phyloP scores from a whole-genome alignment of 495 filamentous ascomycete genomes.

The Copromyces sp. region DNA sequence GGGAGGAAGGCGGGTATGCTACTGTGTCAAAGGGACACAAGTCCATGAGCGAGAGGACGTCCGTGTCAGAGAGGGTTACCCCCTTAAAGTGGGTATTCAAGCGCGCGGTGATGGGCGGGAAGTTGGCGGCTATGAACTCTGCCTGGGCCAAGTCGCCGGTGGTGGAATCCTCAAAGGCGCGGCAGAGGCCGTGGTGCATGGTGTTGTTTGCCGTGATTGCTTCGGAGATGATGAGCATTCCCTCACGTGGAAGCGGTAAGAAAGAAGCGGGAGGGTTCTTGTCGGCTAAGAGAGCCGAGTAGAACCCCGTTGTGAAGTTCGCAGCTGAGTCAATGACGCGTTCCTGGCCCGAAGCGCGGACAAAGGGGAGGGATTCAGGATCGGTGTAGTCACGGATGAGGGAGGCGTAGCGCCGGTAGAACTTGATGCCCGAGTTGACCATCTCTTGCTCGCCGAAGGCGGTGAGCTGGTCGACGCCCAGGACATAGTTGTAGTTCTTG shows the following conservation, averaged over 20 bases:
- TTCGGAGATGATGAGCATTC: conserved; percentile 58
- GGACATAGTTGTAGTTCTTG: conserved; percentile 54
- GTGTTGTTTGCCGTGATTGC: conserved; percentile 59
- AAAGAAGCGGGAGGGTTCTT: conserved; percentile 9
- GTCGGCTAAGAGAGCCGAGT: conserved; percentile 43
- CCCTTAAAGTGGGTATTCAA: conserved; percentile 53
- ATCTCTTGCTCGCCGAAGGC: conserved; percentile 62
- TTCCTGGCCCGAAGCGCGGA: conserved; percentile 57
- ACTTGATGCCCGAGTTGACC: conserved; percentile 61
- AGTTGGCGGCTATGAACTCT: conserved; percentile 46
- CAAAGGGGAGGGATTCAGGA: conserved; percentile 46
- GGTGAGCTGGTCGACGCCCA: conserved; percentile 69
- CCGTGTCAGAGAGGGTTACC: conserved; percentile 43
- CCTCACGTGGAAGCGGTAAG: conserved; percentile 35
- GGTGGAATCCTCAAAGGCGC: conserved; percentile 44
- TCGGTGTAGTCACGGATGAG: conserved; percentile 32
- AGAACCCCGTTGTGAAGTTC: conserved; percentile 64
- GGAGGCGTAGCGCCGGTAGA: conserved; percentile 57
- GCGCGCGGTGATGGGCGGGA: conserved; percentile 49
- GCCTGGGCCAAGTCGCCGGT: conserved; percentile 40
- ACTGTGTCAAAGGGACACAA: conserved; percentile 76
- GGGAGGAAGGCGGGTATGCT: conserved; percentile 57
- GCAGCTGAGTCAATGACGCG: conserved; percentile 65
- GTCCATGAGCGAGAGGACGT: conserved; percentile 68
- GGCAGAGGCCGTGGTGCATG: conserved; percentile 60